These are phyloP conservation scores for Tinospora cordifolia DNA, from an alignment of 164 flowering plant species.

Conservation along the genomic window DNA sequence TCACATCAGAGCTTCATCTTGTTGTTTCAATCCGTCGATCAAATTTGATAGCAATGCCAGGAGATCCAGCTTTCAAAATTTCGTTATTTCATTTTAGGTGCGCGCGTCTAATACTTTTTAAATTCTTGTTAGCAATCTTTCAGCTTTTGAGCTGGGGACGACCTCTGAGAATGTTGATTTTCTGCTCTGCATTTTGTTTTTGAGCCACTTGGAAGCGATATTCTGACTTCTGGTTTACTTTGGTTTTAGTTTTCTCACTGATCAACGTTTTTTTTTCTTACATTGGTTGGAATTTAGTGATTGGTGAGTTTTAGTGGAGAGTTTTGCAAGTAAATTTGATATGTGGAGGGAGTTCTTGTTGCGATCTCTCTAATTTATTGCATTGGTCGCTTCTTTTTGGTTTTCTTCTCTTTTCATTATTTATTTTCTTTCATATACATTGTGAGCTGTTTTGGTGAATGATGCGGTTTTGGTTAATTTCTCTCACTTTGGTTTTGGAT, in stretches of 20 bases:
- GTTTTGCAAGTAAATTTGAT: neutral
- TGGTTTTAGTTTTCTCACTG: neutral
- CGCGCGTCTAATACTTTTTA: too few relatives aligned
- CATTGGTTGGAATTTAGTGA: too few relatives aligned
- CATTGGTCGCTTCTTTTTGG: neutral
- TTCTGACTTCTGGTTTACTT: constrained; percentile 1
- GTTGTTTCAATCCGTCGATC: too few relatives aligned
- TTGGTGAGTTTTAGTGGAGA: neutral
- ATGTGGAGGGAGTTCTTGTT: too few relatives aligned
- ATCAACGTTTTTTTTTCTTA: neutral
- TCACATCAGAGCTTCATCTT: too few relatives aligned
- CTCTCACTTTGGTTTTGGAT: neutral
- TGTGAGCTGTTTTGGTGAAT: neutral
- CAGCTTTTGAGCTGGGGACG: neutral
- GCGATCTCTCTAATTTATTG: too few relatives aligned
- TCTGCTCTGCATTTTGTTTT: neutral
- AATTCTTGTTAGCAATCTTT: too few relatives aligned
- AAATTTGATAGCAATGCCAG: too few relatives aligned
- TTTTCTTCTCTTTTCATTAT: too few relatives aligned
- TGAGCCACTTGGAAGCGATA: neutral
- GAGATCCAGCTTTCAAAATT: too few relatives aligned
- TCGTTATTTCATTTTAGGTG: too few relatives aligned
- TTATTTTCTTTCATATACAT: neutral
- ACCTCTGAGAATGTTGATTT: neutral
- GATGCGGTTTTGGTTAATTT: neutral